Evolutionary conservation across 441 rosid genomes (phyloP).

Genomic region (Kokia cookei): DNA sequence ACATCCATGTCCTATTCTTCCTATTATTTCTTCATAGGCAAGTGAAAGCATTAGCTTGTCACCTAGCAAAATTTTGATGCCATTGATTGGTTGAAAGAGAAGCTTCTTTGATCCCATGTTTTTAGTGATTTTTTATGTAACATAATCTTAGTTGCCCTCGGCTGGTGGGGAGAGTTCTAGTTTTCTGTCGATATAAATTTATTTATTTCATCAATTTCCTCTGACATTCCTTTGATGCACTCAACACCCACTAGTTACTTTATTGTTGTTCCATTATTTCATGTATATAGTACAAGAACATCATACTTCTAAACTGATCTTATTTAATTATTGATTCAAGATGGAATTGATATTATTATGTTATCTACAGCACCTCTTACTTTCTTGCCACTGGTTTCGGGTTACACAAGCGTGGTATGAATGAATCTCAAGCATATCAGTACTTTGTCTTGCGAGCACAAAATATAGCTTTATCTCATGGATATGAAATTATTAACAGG

Average conservation of each 20-base stretch:
- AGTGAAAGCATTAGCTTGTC: neutral
- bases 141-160: neutral
- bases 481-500: constrained; percentile 67
- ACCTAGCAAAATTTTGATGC: neutral
- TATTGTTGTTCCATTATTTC: neutral
- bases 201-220: neutral
- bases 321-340: neutral
- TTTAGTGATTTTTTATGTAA: neutral
- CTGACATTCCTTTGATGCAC: no score
- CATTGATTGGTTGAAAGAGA: neutral
- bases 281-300: neutral
- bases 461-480: constrained; percentile 53
- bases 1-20: neutral
- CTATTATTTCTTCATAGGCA: neutral
- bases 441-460: constrained; percentile 66
- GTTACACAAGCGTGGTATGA: constrained; percentile 38
- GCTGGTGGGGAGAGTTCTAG: neutral
- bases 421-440: constrained; percentile 51
- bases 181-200: neutral
- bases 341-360: neutral
- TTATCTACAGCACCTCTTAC: neutral
- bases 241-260: no score
- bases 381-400: constrained; percentile 23
- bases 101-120: neutral
- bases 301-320: neutral